Percentiles rank a stretch among this genome's conserved stretches.
Evolutionary conservation across 2,329 filamentous ascomycete genomes (phyloP).

Genomic region (Fusarium vanettenii): DNA sequence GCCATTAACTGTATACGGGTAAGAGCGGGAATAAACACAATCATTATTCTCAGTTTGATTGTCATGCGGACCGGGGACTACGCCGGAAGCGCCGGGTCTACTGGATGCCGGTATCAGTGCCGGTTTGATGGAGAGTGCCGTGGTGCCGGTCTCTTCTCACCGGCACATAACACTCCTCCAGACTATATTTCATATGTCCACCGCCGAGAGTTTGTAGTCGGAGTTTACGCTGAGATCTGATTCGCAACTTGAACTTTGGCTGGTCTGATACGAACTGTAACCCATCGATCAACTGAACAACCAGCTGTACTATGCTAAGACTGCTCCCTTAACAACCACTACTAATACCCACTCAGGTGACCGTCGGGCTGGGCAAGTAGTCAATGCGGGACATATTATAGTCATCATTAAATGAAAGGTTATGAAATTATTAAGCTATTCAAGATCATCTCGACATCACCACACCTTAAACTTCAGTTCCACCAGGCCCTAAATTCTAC

Average conservation of each 20-base stretch:
- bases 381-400: neutral
- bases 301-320: neutral
- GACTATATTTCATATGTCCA: neutral
- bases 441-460: neutral
- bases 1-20: neutral
- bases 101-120: neutral
- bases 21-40: neutral
- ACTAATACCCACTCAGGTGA: neutral
- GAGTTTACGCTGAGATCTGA: neutral
- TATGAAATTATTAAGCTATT: neutral
- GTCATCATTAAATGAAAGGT: neutral
- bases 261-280: neutral
- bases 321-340: neutral
- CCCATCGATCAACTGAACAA: neutral
- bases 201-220: neutral
- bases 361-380: neutral
- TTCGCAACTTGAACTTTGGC: neutral
- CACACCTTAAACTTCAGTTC: neutral
- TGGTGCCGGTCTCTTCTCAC: neutral
- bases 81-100: neutral
- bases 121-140: neutral
- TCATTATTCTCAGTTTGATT: neutral
- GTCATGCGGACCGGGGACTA: neutral
- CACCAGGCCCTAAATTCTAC: neutral
- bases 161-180: neutral